phyloP scores from a whole-genome alignment of 495 filamentous ascomycete species.

The Talaromyces adpressus region DNA sequence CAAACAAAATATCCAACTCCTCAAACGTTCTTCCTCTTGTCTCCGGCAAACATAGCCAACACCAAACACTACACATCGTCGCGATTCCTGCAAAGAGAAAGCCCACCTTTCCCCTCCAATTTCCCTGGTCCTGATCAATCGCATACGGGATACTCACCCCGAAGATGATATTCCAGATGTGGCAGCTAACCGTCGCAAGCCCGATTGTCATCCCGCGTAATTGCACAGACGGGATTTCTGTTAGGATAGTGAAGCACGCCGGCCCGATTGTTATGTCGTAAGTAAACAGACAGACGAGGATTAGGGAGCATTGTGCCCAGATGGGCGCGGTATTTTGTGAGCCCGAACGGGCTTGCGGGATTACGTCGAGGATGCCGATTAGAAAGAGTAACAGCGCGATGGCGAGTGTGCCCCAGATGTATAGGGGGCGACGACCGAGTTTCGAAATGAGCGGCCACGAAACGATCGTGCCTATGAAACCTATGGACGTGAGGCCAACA shows the following conservation, averaged over 20 bases:
- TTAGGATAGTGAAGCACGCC: slow-evolving; percentile 55
- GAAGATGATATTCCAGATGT: slow-evolving; percentile 51
- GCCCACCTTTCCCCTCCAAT: slow-evolving; percentile 59
- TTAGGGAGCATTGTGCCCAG: slow-evolving; percentile 51
- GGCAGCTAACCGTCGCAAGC: slow-evolving; percentile 51
- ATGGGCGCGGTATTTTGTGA: slow-evolving; percentile 29
- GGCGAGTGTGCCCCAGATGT: slow-evolving; percentile 40
- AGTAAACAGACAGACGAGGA: slow-evolving; percentile 50
- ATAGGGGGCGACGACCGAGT: slow-evolving; percentile 49
- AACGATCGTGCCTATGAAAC: slow-evolving; percentile 55
- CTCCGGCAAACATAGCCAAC: too few species aligned
- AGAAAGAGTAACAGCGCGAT: slow-evolving; percentile 46
- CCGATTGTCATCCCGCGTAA: slow-evolving; percentile 59
- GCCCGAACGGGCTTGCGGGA: slow-evolving; percentile 21
- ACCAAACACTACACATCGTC: too few species aligned
- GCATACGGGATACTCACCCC: slow-evolving; percentile 59
- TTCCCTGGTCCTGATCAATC: slow-evolving; percentile 13
- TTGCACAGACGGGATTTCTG: slow-evolving; percentile 51
- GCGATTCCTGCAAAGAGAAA: slow-evolving; percentile 40
- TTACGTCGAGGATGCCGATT: slow-evolving; percentile 52
- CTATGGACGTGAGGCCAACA: slow-evolving; percentile 59
- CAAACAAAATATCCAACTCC: too few species aligned
- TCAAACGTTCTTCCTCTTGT: too few species aligned
- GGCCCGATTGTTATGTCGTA: slow-evolving; percentile 58
- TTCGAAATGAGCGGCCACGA: slow-evolving; percentile 59